These are phyloP conservation scores for Withania somnifera DNA, from an alignment of 305 asterid species.

Conservation along the genomic window DNA sequence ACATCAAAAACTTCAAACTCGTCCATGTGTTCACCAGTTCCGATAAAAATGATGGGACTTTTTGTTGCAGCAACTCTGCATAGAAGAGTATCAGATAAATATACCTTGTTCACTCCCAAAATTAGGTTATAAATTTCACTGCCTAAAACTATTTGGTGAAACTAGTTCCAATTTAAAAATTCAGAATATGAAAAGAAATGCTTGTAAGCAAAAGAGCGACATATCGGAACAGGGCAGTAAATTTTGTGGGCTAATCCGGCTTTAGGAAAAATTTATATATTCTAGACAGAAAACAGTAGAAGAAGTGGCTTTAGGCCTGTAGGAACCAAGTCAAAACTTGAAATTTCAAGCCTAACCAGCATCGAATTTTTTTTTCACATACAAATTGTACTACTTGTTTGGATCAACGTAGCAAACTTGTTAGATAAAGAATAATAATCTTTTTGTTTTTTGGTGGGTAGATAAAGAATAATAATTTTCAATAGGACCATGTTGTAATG, in stretches of 20 bases:
- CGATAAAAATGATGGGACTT: slow-evolving; percentile 91
- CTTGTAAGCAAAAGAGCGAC: not conserved
- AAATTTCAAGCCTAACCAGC: not conserved
- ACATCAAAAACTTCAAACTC: slow-evolving; percentile 93
- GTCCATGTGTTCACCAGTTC: slow-evolving; percentile 98
- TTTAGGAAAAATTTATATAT: not conserved
- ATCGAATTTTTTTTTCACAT: not conserved
- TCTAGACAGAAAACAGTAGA: not conserved
- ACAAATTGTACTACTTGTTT: not conserved
- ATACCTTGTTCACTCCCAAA: not conserved
- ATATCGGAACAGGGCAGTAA: not conserved
- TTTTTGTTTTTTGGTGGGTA: not conserved
- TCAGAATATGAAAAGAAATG: not conserved
- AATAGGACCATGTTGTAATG: not conserved
- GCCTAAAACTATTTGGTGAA: not conserved
- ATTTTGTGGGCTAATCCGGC: not conserved
- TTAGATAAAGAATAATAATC: not conserved
- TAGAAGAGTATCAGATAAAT: slow-evolving; percentile 6
- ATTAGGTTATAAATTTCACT: not conserved
- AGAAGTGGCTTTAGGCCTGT: not conserved
- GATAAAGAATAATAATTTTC: not conserved
- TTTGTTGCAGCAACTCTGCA: slow-evolving; percentile 95
- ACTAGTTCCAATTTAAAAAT: not conserved
- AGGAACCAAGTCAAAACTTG: not conserved
- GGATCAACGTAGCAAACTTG: not conserved